Base-by-base conservation (phyloP, 345 rosid genomes). In the Populus ilicifolia region DNA sequence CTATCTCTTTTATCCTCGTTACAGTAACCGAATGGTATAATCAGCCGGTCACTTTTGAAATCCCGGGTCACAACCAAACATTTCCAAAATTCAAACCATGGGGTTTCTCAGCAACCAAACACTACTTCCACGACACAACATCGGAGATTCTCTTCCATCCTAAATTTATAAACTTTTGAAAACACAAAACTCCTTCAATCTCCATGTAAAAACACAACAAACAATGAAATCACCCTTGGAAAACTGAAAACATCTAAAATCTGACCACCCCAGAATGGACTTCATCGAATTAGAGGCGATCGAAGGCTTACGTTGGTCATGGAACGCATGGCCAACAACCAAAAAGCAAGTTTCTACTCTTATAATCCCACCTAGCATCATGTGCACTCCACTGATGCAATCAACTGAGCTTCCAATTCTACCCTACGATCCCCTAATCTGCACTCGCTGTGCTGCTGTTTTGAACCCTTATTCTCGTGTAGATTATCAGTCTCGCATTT, bases 271-370 rank as follows among this genome's bases (percentile, higher is more conserved):
- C 13, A 16, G 69, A 10, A 93, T 96, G 99, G 98, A 93, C 89
- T 96, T 96, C 82, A 54, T 83, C 44, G 99, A 96, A 50, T 79
- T 96, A 50, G 99, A 96, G 79, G 90, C 90, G 75, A 96, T 91
- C 85, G 99, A 96, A 27, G 97, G 98, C 16, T 87, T 96, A 11
- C 88, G 99, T 4, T 96, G 98, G 99, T 77, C 98, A 11, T 93
- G 99, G 99, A 91, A 93, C 85, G 89, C 98, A 61, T 96, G 99
- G 99, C 97, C 98, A 0, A 85, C 95, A 0, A 85, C 90, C 5
- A 90, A 89, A 75, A 64, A 91, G 61, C 93, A 90, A 66, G 84
- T 85, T n/a, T 18, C 88, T 8, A 83, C 96, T 7, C 91, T 93
- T 61, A 72, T 88, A 13, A 82, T 96, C 80, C 99, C 99, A 1